Conservation (phyloP, 495 filamentous ascomycete genomes). For the Aspergillus cristatus region DNA sequence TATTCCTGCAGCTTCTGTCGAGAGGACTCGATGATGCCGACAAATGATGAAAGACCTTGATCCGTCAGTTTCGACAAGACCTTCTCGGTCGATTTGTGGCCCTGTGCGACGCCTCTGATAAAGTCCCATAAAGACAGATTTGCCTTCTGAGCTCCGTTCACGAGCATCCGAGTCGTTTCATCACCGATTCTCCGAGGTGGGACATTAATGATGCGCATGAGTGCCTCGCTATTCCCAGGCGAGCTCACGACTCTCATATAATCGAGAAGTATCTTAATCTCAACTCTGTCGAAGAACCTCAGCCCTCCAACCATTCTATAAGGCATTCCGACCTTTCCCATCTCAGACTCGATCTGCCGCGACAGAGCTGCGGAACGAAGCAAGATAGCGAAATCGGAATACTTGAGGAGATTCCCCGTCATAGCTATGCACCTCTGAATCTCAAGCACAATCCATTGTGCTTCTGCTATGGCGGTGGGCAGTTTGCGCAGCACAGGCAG, state of each 20-base stretch:
- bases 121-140: slow-evolving; percentile 65
- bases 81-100: slow-evolving; percentile 53
- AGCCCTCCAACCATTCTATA: slow-evolving; percentile 93
- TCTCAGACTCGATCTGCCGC: slow-evolving; percentile 69
- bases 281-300: slow-evolving; percentile 85
- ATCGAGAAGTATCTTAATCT: slow-evolving; percentile 83
- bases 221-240: slow-evolving; percentile 79
- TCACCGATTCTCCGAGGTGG: slow-evolving; percentile 79
- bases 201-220: slow-evolving; percentile 77
- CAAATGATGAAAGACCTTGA: slow-evolving; percentile 51
- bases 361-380: slow-evolving; percentile 80
- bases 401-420: slow-evolving; percentile 61
- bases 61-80: slow-evolving; percentile 60
- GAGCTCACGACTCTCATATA: slow-evolving; percentile 83
- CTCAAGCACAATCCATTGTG: slow-evolving; percentile 81
- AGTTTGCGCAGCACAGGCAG: slow-evolving; percentile 77
- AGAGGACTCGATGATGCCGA: slow-evolving; percentile 52
- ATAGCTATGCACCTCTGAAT: slow-evolving; percentile 62
- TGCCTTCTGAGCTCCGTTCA: slow-evolving; percentile 61
- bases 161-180: slow-evolving; percentile 62
- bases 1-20: slow-evolving; percentile 49
- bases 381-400: slow-evolving; percentile 78
- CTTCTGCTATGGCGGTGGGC: slow-evolving; percentile 64
- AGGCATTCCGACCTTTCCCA: slow-evolving; percentile 78
- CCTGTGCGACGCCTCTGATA: slow-evolving; percentile 60